These are phyloP conservation scores for Aspergillus nomiae DNA, from an alignment of 2,329 filamentous ascomycete genomes.

Conservation along the genomic window DNA sequence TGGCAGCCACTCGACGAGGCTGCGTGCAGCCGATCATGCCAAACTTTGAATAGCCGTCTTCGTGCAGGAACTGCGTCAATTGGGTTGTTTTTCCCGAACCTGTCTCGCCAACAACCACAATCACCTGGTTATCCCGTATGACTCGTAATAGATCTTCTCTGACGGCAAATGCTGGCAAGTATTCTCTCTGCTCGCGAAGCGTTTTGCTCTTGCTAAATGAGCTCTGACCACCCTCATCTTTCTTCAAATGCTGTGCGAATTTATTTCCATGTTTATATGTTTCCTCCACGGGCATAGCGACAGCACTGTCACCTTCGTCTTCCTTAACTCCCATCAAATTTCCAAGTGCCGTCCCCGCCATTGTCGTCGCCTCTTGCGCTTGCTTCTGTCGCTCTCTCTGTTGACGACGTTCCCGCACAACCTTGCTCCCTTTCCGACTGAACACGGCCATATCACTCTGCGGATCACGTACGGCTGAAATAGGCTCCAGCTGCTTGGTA, in stretches of 20 bases:
- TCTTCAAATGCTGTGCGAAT: constrained; percentile 89
- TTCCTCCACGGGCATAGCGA: constrained; percentile 73
- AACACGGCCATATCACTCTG: constrained; percentile 99
- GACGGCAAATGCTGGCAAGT: constrained; percentile 91
- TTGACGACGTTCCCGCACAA: constrained; percentile 87
- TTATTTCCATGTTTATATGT: constrained; percentile 70
- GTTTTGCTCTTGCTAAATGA: constrained; percentile 93
- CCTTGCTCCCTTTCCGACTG: constrained; percentile 88
- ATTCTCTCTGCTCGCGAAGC: constrained; percentile 87
- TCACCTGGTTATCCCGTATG: constrained; percentile 94
- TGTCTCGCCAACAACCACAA: constrained; percentile 95
- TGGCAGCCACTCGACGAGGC: constrained; percentile 91
- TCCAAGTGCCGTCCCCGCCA: constrained; percentile 86
- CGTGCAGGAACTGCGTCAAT: constrained; percentile 91
- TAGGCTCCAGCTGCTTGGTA: constrained; percentile 93
- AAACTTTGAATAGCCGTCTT: constrained; percentile 85
- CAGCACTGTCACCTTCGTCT: constrained; percentile 81
- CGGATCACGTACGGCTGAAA: constrained; percentile 86
- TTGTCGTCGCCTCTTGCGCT: constrained; percentile 89
- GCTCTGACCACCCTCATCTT: constrained; percentile 76
- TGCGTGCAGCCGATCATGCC: constrained; percentile 97
- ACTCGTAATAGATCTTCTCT: constrained; percentile 88
- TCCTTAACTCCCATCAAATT: constrained; percentile 97
- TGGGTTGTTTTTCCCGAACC: constrained; percentile 98
- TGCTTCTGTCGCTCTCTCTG: constrained; percentile 92